Conservation (phyloP, 306 rosid species). For the Quercus wislizeni region DNA sequence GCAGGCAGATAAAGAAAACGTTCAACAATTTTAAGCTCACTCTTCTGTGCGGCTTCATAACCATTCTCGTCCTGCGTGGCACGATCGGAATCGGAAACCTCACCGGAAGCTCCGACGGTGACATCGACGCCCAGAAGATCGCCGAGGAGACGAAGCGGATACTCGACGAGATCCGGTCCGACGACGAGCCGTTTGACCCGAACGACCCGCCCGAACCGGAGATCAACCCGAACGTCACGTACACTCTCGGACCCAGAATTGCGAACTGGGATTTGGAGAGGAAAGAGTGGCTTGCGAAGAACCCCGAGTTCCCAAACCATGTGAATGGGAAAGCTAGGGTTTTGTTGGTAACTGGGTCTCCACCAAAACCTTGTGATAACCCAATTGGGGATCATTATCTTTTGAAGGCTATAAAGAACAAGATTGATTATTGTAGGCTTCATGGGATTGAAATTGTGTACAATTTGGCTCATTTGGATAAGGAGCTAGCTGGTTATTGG, state of each 20-base stretch:
- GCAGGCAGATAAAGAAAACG: constrained; percentile 87
- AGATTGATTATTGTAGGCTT: constrained; percentile 90
- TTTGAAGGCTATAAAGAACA: constrained; percentile 81
- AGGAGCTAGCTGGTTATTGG: constrained; percentile 97
- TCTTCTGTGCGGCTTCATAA: constrained; percentile 87
- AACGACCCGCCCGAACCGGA: constrained; percentile 42
- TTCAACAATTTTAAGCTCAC: constrained; percentile 93
- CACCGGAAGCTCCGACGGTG: constrained; percentile 52
- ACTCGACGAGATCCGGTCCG: constrained; percentile 96
- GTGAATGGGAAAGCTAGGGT: constrained; percentile 76
- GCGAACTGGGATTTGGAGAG: constrained; percentile 66
- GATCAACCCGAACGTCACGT: constrained; percentile 58
- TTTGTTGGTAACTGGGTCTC: constrained; percentile 85
- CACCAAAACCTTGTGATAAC: constrained; percentile 93
- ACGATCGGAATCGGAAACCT: constrained; percentile 84
- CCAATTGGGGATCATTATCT: constrained; percentile 92
- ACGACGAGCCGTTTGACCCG: constrained; percentile 68
- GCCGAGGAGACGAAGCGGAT: constrained; percentile 84
- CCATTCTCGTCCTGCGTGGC: constrained; percentile 96
- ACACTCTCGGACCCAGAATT: constrained; percentile 82
- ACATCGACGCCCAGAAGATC: constrained; percentile 61
- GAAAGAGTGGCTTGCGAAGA: constrained; percentile 53
- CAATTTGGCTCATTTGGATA: constrained; percentile 91
- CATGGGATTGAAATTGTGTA: constrained; percentile 97
- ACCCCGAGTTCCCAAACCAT: constrained; percentile 64